Evolutionary conservation across 371 early-diverging fungal species (phyloP), one percentile per base, ranked within the genome.

Genomic region (Syncephalastrum monosporum): DNA sequence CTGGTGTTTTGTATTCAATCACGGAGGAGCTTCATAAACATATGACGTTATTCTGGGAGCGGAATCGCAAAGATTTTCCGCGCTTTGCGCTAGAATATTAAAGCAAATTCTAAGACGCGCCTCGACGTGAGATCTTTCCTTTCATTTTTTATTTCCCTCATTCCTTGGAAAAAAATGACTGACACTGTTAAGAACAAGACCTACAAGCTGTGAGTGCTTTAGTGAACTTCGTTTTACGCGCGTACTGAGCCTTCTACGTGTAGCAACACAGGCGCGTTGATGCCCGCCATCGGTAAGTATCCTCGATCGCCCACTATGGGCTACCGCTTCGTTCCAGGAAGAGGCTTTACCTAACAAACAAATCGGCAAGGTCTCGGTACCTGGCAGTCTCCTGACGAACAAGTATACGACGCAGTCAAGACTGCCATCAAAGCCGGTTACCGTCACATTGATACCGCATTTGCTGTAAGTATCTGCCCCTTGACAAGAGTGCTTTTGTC

Each of bases 381-480:
- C 38, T 81, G 82, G 79, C 69, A 72, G 52, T 54, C 72, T 4
- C 33, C 60, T 33, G 69, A 67, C 13, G 72, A 75, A 14, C 62
- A 64, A 41, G 72, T 68, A 6, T 70, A 74, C 43, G 65, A 60
- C 4, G 72, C 78, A 17, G 64, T 77, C 59, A 72, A 72, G 52
- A 54, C 65, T 12, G 74, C 78, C 27, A 55, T 81, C 44, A 56
- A 68, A 25, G 58, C 66, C 56, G 81, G 77, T 5, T 80, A 80
- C 38, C 74, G 74, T 47, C 78, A 75, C 52, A 71, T 80, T 44
- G 77, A 93, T 67, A 82, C 88, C 21, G 91, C 88, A 10, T 61
- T 55, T 49, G 64, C 57, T 24, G 61, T 65, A 65, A 56, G 53
- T 48, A 41, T 16, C 52, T 7, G 15, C 25, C 41, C 38, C n/a